These are phyloP conservation scores for Ploettnerulaceae sp. DNA, from an alignment of 2,329 filamentous ascomycete species.

Conservation along the genomic window DNA sequence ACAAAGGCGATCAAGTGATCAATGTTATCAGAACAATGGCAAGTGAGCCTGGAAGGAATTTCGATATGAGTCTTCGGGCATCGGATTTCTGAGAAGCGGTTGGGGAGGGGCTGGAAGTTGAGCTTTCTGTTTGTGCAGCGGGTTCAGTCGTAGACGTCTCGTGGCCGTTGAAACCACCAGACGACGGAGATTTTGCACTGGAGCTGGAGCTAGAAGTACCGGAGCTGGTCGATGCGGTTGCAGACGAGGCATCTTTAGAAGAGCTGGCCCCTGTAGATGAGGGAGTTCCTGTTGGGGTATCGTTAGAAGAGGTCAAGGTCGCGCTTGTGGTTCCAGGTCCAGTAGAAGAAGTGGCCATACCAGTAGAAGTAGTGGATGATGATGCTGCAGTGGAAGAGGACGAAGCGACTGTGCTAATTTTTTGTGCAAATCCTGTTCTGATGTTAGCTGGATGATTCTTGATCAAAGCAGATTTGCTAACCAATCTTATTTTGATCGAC, in stretches of 20 bases:
- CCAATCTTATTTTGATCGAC: conserved; percentile 62
- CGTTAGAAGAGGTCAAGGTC: conserved; percentile 5
- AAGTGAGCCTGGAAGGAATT: conserved; percentile 3
- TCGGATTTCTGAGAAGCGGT: conserved; percentile 9
- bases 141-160: conserved; percentile 33
- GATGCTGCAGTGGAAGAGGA: conserved; percentile 12
- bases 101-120: conserved; percentile 11
- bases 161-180: conserved; percentile 37
- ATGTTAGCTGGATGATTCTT: conserved; percentile 13
- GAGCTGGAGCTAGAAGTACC: conserved; percentile 13
- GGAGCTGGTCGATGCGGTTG: conserved; percentile 20
- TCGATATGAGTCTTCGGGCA: conserved; percentile 1
- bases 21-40: conserved; percentile 4
- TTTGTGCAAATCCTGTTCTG: conserved; percentile 22
- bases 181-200: background rate
- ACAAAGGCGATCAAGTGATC: conserved; percentile 1
- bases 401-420: conserved; percentile 11
- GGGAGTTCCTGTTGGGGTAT: conserved; percentile 9
- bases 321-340: conserved; percentile 8
- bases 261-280: conserved; percentile 4
- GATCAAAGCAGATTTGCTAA: conserved; percentile 32
- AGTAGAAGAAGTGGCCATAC: conserved; percentile 12
- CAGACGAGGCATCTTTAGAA: conserved; percentile 8
- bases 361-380: conserved; percentile 22
- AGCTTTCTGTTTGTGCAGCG: conserved; percentile 4